Evolutionary conservation across 2,329 filamentous ascomycete species (phyloP).

Genomic region (Cryphonectria japonica): DNA sequence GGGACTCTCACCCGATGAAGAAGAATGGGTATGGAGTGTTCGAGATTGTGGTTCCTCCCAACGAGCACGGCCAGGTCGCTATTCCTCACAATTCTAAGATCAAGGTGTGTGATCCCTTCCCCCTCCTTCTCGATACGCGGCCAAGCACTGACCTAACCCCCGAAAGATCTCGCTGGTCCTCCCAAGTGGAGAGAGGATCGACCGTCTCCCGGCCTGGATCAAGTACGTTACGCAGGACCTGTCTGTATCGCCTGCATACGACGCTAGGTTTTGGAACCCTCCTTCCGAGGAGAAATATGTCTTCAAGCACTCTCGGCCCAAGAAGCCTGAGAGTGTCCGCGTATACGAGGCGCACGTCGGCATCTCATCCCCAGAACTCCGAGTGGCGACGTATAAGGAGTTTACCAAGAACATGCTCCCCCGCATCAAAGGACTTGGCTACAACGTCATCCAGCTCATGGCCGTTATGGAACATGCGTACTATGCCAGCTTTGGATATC

Average conservation of each 20-base stretch:
- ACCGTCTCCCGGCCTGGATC: conserved; percentile 95
- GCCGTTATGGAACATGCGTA: conserved; percentile 99
- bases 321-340: conserved; percentile 82
- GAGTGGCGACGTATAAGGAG: conserved; percentile 94
- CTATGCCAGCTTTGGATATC: conserved; percentile 98
- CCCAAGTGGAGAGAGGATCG: conserved; percentile 77
- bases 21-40: conserved; percentile 86
- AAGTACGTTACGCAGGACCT: conserved; percentile 95
- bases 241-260: conserved; percentile 85
- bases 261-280: conserved; percentile 97
- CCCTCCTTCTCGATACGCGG: background rate
- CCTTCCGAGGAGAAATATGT: conserved; percentile 74
- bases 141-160: conserved; percentile 10
- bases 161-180: conserved; percentile 79
- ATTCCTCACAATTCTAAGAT: conserved; percentile 95
- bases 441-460: conserved; percentile 98
- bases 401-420: conserved; percentile 93
- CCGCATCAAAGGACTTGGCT: conserved; percentile 85
- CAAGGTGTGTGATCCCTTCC: conserved; percentile 63
- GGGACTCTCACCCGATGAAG: conserved; percentile 82
- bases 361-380: conserved; percentile 88
- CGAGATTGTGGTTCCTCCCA: conserved; percentile 76
- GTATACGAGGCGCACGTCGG: conserved; percentile 99
- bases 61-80: conserved; percentile 68
- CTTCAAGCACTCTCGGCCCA: conserved; percentile 82